These are phyloP conservation scores for Tillandsia leiboldiana DNA, from an alignment of 176 grass and related monocot genomes.

Conservation along the genomic window DNA sequence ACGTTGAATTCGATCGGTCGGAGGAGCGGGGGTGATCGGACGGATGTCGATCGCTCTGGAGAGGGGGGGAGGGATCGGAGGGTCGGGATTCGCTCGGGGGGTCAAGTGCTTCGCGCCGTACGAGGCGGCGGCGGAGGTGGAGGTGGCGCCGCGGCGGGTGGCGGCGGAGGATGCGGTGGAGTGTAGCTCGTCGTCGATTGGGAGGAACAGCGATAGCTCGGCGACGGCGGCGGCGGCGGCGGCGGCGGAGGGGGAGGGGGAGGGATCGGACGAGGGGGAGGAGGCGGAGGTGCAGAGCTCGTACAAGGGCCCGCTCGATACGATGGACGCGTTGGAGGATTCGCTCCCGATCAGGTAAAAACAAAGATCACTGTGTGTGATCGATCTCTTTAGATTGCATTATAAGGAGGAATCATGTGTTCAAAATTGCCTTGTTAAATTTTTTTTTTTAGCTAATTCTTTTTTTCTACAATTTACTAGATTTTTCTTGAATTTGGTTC, in stretches of 20 bases:
- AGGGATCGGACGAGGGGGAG: conserved; percentile 37
- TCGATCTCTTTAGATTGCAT: not conserved
- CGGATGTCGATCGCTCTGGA: conserved; percentile 73
- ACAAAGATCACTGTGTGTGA: not conserved
- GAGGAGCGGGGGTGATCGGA: not conserved
- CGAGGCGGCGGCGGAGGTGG: conserved; percentile 1
- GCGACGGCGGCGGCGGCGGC: conserved; percentile 39
- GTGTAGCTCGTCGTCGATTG: conserved; percentile 48
- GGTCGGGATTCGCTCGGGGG: conserved; percentile 27
- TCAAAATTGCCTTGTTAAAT: not conserved
- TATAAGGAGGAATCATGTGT: not conserved
- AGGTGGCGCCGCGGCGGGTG: conserved; percentile 15
- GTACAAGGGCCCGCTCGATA: conserved; percentile 74
- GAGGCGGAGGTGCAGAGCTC: conserved; percentile 74
- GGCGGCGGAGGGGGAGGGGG: conserved; percentile 28
- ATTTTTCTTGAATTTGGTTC: not conserved
- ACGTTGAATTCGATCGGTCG: not conserved
- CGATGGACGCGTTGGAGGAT: conserved; percentile 85
- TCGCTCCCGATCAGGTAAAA: conserved; percentile 69
- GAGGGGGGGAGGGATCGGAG: conserved; percentile 28
- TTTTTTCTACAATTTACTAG: not conserved
- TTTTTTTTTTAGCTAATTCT: not conserved
- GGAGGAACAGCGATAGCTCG: conserved; percentile 52
- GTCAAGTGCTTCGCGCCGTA: conserved; percentile 28
- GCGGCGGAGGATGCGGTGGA: conserved; percentile 4